Conservation (phyloP, 75 land plant genomes). For the Cryptomeria japonica region DNA sequence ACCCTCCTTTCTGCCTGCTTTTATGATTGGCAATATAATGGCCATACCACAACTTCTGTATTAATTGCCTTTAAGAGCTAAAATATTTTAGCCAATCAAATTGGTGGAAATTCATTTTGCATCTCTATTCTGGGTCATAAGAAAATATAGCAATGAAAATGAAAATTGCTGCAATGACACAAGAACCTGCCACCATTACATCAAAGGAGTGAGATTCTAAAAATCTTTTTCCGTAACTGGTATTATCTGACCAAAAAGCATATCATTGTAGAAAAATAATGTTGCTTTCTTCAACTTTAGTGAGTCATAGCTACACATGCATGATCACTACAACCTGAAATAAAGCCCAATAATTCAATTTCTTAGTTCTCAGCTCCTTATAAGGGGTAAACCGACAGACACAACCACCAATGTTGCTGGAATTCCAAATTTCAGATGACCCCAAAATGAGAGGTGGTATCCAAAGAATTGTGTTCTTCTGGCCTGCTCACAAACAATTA, state of each 20-base stretch:
- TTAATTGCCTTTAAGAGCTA: too few relatives aligned
- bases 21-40: too few relatives aligned
- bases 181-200: not conserved
- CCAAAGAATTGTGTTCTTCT: conserved; percentile 28
- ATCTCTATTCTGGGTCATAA: not conserved
- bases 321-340: not conserved
- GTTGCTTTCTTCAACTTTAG: not conserved
- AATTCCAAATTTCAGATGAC: conserved; percentile 76
- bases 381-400: conserved; percentile 62
- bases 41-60: too few relatives aligned
- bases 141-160: not conserved
- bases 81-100: too few relatives aligned
- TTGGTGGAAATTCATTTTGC: too few relatives aligned
- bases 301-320: not conserved
- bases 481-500: conserved; percentile 91
- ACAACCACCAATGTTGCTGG: conserved; percentile 78
- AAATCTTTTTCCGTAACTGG: not conserved
- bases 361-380: conserved; percentile 38
- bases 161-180: not conserved
- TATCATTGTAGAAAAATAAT: not conserved
- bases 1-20: too few relatives aligned
- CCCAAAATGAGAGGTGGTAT: conserved; percentile 73
- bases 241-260: not conserved
- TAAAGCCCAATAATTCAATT: not conserved
- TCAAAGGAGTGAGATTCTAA: not conserved